Conservation (phyloP, 2,329 filamentous ascomycete genomes). For the Hypomyces rosellus region DNA sequence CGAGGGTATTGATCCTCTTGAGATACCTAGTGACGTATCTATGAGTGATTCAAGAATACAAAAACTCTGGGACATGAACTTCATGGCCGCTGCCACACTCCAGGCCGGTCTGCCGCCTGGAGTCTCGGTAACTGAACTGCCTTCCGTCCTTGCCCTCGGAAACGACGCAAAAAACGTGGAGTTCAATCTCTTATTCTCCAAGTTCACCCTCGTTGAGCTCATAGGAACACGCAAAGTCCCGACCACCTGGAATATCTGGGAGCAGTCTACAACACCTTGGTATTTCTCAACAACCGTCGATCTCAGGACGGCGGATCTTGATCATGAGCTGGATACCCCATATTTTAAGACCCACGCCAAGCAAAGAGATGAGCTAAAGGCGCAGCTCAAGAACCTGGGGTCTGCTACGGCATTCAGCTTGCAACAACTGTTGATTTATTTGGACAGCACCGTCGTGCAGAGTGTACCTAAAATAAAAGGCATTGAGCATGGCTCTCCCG, state of each 20-base stretch:
- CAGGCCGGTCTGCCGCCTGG: background rate
- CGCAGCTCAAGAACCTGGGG: no score
- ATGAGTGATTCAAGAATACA: background rate
- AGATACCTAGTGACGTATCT: background rate
- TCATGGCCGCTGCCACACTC: background rate
- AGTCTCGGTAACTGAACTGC: background rate
- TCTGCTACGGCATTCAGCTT: conserved; percentile 5
- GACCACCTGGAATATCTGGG: no score
- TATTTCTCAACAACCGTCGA: no score
- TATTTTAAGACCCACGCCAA: no score
- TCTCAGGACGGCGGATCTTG: no score
- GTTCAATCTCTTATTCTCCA: conserved; percentile 3
- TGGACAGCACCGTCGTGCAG: conserved; percentile 2
- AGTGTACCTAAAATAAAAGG: background rate
- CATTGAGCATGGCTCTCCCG: background rate
- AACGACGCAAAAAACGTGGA: background rate
- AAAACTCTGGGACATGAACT: background rate
- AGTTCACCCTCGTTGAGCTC: conserved; percentile 2
- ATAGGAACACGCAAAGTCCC: no score
- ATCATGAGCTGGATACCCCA: no score
- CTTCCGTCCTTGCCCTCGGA: background rate
- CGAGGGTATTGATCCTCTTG: background rate
- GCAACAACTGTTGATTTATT: conserved; percentile 6
- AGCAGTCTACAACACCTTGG: no score
- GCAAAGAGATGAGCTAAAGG: no score